Conservation (phyloP, 352 stramenopile species). For the Pythium biforme region DNA sequence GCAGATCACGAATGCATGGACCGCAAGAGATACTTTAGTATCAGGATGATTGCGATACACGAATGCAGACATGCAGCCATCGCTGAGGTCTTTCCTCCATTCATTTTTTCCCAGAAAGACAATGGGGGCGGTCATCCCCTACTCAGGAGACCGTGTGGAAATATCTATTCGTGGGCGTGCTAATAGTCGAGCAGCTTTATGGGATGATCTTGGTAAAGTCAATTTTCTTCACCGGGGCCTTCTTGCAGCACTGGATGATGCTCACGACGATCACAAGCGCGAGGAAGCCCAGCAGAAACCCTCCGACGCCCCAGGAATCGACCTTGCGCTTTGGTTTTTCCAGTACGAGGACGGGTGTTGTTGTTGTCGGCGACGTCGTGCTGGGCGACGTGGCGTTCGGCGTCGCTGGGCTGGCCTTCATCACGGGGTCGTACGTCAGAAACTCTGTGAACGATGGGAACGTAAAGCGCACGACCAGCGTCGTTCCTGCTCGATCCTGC, state of each 20-base stretch:
- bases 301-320: constrained; percentile 8
- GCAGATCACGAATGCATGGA: too few species aligned
- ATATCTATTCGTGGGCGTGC: too few species aligned
- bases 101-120: too few species aligned
- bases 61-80: too few species aligned
- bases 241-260: constrained; percentile 17
- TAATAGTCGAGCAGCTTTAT: too few species aligned
- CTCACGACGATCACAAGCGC: constrained; percentile 3
- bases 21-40: too few species aligned
- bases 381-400: background rate
- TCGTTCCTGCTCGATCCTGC: background rate
- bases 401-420: background rate
- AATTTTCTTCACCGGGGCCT: constrained; percentile 7
- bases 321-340: background rate
- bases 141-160: too few species aligned
- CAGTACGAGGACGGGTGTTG: background rate
- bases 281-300: constrained; percentile 12
- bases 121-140: too few species aligned
- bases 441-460: constrained; percentile 6
- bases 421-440: constrained; percentile 10
- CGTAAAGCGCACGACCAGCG: constrained; percentile 1
- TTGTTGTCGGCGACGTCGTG: background rate
- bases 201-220: constrained; percentile 22
- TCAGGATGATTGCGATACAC: too few species aligned
- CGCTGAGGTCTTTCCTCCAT: too few species aligned